Evolutionary conservation across 139 green algal genomes (phyloP).

Genomic region (Coelastrella sp.): DNA sequence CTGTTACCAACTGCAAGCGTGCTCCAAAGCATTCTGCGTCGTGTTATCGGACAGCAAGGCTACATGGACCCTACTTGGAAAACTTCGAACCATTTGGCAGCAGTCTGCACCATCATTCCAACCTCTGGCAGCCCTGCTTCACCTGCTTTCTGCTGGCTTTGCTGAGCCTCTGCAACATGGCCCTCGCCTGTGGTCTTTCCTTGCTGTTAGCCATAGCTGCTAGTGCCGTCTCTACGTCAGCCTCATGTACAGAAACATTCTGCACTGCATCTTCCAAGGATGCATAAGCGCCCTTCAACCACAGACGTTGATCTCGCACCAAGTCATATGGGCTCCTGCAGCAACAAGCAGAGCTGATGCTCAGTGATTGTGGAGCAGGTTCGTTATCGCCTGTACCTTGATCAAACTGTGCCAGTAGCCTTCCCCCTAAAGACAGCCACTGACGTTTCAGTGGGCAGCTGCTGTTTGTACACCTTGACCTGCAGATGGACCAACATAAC

Average conservation of each 20-base stretch:
- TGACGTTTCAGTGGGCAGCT: background rate
- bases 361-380: background rate
- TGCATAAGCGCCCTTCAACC: background rate
- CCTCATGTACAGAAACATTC: background rate
- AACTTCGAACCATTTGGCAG: background rate
- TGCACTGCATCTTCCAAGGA: background rate
- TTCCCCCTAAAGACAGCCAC: no score
- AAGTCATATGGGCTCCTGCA: constrained; percentile 35
- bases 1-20: no score
- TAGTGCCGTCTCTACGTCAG: background rate
- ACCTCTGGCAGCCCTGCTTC: no score
- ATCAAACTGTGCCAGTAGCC: background rate
- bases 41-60: no score
- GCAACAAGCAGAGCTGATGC: background rate
- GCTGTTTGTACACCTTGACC: background rate
- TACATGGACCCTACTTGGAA: background rate
- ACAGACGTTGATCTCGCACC: background rate
- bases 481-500: no score
- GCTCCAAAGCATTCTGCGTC: no score
- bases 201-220: background rate
- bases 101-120: background rate
- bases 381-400: background rate
- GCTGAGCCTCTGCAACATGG: background rate
- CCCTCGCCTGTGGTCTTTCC: background rate
- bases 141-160: background rate